These are phyloP conservation scores for Aspergillus heteromorphus DNA, from an alignment of 495 filamentous ascomycete species.

Conservation along the genomic window DNA sequence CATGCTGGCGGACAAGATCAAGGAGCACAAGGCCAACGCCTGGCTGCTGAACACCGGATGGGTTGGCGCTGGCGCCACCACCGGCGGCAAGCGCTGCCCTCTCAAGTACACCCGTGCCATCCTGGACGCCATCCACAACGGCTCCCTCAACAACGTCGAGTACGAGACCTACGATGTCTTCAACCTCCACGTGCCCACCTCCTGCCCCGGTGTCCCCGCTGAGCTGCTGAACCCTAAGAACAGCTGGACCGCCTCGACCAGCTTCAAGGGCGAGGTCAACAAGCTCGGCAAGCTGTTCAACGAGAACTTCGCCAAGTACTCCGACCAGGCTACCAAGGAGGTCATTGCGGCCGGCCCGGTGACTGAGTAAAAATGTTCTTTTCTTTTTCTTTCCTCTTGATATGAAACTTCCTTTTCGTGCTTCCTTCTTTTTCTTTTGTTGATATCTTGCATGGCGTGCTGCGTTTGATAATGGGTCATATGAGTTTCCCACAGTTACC, in stretches of 20 bases:
- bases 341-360: conserved; percentile 45
- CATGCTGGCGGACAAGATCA: conserved; percentile 98
- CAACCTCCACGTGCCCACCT: conserved; percentile 87
- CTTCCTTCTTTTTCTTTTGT: conserved; percentile 8
- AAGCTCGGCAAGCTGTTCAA: conserved; percentile 84
- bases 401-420: too few species aligned
- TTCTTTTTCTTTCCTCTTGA: conserved; percentile 10
- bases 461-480: conserved; percentile 17
- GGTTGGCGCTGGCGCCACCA: conserved; percentile 92
- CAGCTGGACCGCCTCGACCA: conserved; percentile 74
- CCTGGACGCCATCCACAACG: conserved; percentile 94
- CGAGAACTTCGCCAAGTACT: conserved; percentile 97
- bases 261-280: conserved; percentile 80
- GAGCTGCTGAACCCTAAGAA: conserved; percentile 93
- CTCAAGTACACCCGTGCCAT: conserved; percentile 99
- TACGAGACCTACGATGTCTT: conserved; percentile 96
- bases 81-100: conserved; percentile 96
- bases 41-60: conserved; percentile 99
- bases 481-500: conserved; percentile 9
- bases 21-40: conserved; percentile 89
- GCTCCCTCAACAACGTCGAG: conserved; percentile 82
- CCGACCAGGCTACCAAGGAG: conserved; percentile 77
- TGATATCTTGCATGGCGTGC: conserved; percentile 28
- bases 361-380: conserved; percentile 14
- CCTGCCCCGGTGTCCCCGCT: conserved; percentile 76